Evolutionary conservation across 2,329 filamentous ascomycete genomes (phyloP).

Genomic region (Aspergillus tamarii): DNA sequence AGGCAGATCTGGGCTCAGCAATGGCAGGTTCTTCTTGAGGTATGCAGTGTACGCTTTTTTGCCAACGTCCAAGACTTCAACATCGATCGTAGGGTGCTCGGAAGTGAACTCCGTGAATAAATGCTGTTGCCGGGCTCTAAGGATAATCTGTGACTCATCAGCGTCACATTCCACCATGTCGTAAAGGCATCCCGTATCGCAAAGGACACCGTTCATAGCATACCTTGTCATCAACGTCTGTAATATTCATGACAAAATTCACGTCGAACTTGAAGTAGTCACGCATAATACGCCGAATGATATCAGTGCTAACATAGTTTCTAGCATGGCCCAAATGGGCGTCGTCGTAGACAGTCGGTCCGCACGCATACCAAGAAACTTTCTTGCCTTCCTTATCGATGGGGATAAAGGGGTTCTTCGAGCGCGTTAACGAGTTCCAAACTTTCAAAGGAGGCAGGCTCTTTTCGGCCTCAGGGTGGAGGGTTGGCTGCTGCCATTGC

Average conservation of each 20-base stretch:
- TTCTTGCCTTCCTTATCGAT: slow-evolving; percentile 68
- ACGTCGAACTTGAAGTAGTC: slow-evolving; percentile 84
- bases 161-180: slow-evolving; percentile 1
- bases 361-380: slow-evolving; percentile 87
- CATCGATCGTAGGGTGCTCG: slow-evolving; percentile 48
- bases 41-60: slow-evolving; percentile 59
- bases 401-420: slow-evolving; percentile 74
- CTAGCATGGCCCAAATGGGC: slow-evolving; percentile 80
- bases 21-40: slow-evolving; percentile 68
- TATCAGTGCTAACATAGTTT: slow-evolving; percentile 90
- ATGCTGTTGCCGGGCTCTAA: slow-evolving; percentile 74
- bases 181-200: background rate
- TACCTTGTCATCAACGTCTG: slow-evolving; percentile 78
- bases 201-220: background rate
- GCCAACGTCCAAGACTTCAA: slow-evolving; percentile 53
- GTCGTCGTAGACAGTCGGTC: slow-evolving; percentile 83
- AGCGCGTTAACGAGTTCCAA: slow-evolving; percentile 78
- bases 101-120: slow-evolving; percentile 71
- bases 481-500: slow-evolving; percentile 46
- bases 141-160: slow-evolving; percentile 56
- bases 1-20: slow-evolving; percentile 49
- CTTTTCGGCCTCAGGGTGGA: slow-evolving; percentile 33
- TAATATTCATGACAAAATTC: slow-evolving; percentile 91
- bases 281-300: slow-evolving; percentile 78
- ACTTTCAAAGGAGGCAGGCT: slow-evolving; percentile 66